Evolutionary conservation across 352 stramenopile genomes (phyloP), one percentile per base, ranked within the genome.

Genomic region (Phytophthora hibernalis): DNA sequence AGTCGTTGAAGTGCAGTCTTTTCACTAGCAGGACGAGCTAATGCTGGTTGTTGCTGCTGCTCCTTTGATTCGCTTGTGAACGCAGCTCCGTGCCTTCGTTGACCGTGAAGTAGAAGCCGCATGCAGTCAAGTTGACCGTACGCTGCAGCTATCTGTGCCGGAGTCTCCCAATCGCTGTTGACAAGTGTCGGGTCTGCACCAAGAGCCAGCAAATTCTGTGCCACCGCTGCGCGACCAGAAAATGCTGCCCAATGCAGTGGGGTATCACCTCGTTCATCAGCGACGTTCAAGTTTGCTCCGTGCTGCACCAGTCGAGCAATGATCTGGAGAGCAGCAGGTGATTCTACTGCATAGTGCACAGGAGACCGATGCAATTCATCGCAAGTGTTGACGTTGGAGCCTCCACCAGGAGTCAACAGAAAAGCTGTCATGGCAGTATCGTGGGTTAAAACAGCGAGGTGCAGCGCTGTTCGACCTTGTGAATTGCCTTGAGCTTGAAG

Each of bases 201-300:
- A 4, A 76, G 68, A 8, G 71, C 35, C 15, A 90, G 43, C 37
- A 91, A 48, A 10, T 74, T 59, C 9, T 77, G 75, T 1, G 76
- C 69, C 21, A 89, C 70, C 0, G 44, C 37, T 12, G 61, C 33
- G 20, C 80, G 77, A 44, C 87, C 87, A 1, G 70, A 79, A 12
- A 88, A 73, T 0, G 85, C 87, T 1, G 83, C 75, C 67, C 73
- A 92, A 63, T 95, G 87, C 22, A 95, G 59, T 18, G 82, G 70
- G 0, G 82, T 91, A 47, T 92, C 87, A 5, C 87, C 85, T 35
- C 85, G 66, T 68, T 87, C 79, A 26, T 95, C 87, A 0, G 58
- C 61, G 10, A 73, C 54, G 55, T 89, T 87, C 22, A 85, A 16
- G 26, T 79, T 73, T 8, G 72, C 80, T 31, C 82, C 74, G 16